Percentiles rank a stretch among this genome's conserved stretches.
Evolutionary conservation across 1,284 basidiomycete genomes (phyloP).

Genomic region (Pyrrhoderma noxium): DNA sequence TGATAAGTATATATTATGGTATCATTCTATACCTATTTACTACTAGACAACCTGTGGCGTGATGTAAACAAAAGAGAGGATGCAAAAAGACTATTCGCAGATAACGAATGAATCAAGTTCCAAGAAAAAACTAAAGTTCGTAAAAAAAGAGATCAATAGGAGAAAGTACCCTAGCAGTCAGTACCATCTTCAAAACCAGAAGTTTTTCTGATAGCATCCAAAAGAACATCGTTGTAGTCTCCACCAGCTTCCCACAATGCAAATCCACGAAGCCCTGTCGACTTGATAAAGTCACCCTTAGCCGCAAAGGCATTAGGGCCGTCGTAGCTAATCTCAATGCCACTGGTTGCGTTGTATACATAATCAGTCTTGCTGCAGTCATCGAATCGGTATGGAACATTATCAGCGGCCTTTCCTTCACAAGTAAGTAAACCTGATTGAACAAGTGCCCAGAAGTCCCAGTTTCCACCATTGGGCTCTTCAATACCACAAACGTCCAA

Average conservation of each 20-base stretch:
- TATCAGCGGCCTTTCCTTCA: slow-evolving; percentile 42
- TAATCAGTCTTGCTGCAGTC: slow-evolving; percentile 65
- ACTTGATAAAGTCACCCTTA: slow-evolving; percentile 54
- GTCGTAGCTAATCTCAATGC: slow-evolving; percentile 58
- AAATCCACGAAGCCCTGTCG: slow-evolving; percentile 48
- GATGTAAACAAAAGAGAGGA: no score
- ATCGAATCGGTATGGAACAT: slow-evolving; percentile 49
- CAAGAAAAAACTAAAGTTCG: no score
- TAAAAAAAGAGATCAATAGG: no score
- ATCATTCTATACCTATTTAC: no score
- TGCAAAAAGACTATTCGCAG: no score
- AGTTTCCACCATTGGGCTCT: slow-evolving; percentile 40
- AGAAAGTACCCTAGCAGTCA: no score
- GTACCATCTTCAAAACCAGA: slow-evolving; percentile 29
- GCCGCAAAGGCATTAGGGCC: slow-evolving; percentile 47
- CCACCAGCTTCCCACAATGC: slow-evolving; percentile 60
- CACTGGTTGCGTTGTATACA: slow-evolving; percentile 46
- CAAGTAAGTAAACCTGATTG: slow-evolving; percentile 43
- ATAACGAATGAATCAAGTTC: no score
- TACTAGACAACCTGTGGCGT: no score
- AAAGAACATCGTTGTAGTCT: slow-evolving; percentile 48
- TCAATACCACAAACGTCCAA: slow-evolving; percentile 48
- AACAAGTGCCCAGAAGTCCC: slow-evolving; percentile 52
- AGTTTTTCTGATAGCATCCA: slow-evolving; percentile 42
- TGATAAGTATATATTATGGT: no score